These are phyloP conservation scores for Fonsecaea pugnacius DNA, from an alignment of 2,329 filamentous ascomycete genomes.

Conservation along the genomic window DNA sequence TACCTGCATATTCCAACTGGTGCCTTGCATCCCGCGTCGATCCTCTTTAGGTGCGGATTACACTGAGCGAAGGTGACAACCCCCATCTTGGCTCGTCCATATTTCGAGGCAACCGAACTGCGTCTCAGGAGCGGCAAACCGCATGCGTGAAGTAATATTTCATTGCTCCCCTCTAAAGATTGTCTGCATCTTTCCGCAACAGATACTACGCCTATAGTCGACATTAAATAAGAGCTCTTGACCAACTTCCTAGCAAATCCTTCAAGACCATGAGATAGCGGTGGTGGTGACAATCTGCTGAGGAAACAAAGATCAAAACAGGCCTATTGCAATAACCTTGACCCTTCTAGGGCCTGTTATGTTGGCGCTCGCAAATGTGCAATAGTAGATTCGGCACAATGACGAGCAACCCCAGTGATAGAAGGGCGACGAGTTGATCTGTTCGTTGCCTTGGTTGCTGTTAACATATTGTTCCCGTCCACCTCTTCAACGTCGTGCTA, in stretches of 20 bases:
- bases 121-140: constrained; percentile 10
- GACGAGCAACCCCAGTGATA: too few species aligned
- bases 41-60: background rate
- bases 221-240: constrained; percentile 16
- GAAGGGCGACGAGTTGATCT: background rate
- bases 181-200: constrained; percentile 14
- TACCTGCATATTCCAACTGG: constrained; percentile 10
- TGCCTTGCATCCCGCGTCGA: constrained; percentile 1
- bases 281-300: constrained; percentile 4
- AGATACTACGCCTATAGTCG: constrained; percentile 12
- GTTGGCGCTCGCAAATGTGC: background rate
- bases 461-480: background rate
- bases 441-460: background rate
- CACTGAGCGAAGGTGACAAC: background rate
- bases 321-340: background rate
- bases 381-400: background rate
- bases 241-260: constrained; percentile 1
- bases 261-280: background rate
- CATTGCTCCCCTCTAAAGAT: constrained; percentile 11
- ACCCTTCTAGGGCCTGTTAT: constrained; percentile 16
- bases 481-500: background rate
- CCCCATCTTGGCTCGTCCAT: background rate
- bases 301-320: constrained; percentile 12
- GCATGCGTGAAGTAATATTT: constrained; percentile 18
- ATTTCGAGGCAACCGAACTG: constrained; percentile 12